These are phyloP conservation scores for Aspergillus eucalypticola DNA, from an alignment of 2,329 filamentous ascomycete genomes.

Conservation along the genomic window DNA sequence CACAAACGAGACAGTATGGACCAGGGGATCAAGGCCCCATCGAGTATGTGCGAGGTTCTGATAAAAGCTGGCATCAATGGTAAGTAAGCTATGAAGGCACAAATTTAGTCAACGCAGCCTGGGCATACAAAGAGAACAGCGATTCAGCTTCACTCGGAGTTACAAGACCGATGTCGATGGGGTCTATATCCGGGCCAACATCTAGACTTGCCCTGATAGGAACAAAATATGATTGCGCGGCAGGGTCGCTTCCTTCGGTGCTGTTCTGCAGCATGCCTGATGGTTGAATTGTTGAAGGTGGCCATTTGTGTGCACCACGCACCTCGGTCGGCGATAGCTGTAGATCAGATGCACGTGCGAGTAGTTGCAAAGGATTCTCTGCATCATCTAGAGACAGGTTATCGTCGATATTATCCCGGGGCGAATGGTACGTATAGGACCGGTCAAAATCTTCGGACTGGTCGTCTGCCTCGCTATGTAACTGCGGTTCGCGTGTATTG, in stretches of 20 bases:
- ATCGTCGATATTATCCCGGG: constrained; percentile 45
- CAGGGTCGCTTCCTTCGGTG: constrained; percentile 10
- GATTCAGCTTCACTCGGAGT: constrained; percentile 64
- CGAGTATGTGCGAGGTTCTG: constrained; percentile 70
- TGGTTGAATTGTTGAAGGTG: constrained; percentile 36
- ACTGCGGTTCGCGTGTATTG: constrained; percentile 47
- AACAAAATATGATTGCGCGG: constrained; percentile 66
- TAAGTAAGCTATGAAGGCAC: constrained; percentile 7
- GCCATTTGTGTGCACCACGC: constrained; percentile 23
- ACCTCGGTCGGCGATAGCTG: constrained; percentile 51
- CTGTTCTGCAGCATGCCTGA: constrained; percentile 33
- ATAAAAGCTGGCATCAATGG: constrained; percentile 57
- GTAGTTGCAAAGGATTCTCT: constrained; percentile 71
- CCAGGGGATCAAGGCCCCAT: constrained; percentile 69
- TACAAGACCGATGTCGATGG: constrained; percentile 68
- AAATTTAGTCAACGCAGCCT: too few species aligned
- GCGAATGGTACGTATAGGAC: constrained; percentile 22
- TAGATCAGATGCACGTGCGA: constrained; percentile 71
- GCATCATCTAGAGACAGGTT: constrained; percentile 68
- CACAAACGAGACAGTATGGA: constrained; percentile 67
- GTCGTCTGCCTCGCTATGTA: constrained; percentile 28
- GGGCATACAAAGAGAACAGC: constrained; percentile 64
- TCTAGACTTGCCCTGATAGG: constrained; percentile 65
- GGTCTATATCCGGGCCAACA: constrained; percentile 64
- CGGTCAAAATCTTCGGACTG: constrained; percentile 35